Conservation (phyloP, 2,329 filamentous ascomycete genomes). For the Aspergillus chevalieri region DNA sequence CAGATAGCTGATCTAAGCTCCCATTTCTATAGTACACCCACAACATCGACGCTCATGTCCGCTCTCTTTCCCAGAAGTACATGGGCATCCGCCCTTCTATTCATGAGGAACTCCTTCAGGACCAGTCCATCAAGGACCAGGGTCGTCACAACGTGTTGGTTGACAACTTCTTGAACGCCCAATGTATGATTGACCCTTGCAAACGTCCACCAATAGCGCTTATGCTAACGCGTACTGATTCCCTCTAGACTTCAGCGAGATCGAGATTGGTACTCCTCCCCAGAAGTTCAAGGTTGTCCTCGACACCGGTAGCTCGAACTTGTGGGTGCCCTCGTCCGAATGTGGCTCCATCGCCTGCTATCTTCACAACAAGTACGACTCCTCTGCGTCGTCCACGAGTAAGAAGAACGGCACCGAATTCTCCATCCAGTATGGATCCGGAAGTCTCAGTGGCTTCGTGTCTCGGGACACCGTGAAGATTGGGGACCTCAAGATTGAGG, state of each 20-base stretch:
- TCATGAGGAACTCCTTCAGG: constrained; percentile 73
- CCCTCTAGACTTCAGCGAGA: constrained; percentile 84
- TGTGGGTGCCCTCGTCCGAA: constrained; percentile 89
- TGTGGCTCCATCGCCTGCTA: constrained; percentile 97
- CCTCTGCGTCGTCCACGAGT: constrained; percentile 78
- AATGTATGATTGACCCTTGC: constrained; percentile 61
- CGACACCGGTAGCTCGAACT: constrained; percentile 96
- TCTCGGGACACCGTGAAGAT: constrained; percentile 83
- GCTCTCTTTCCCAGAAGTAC: constrained; percentile 90
- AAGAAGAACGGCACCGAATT: constrained; percentile 90
- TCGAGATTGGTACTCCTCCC: constrained; percentile 82
- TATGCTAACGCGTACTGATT: constrained; percentile 5
- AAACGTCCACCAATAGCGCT: neutral
- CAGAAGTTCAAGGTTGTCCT: constrained; percentile 98
- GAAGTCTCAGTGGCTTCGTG: constrained; percentile 86
- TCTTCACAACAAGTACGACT: constrained; percentile 95
- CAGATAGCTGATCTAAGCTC: neutral
- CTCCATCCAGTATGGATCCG: constrained; percentile 91
- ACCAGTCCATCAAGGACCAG: constrained; percentile 60
- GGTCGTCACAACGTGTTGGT: constrained; percentile 76
- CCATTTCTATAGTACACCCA: constrained; percentile 55
- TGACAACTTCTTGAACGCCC: constrained; percentile 96
- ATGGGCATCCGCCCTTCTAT: constrained; percentile 69
- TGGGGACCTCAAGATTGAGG: constrained; percentile 79
- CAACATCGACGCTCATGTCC: constrained; percentile 74